phyloP scores from a whole-genome alignment of 2,329 filamentous ascomycete genomes.

The Achaetomium macrosporum region DNA sequence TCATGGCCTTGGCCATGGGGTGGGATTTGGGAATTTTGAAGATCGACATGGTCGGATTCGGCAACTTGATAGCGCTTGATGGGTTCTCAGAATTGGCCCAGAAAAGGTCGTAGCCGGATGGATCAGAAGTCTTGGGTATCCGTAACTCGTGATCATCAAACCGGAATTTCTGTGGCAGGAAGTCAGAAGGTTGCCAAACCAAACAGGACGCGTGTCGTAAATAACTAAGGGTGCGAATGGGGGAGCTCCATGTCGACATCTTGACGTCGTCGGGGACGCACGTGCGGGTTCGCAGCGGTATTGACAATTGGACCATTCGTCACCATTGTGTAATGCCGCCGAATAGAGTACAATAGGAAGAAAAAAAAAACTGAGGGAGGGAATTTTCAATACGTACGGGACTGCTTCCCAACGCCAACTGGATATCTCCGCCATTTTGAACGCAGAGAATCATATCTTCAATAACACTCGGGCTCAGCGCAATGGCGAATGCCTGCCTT shows the following conservation, averaged over 20 bases:
- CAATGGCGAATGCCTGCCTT: slow-evolving; percentile 52
- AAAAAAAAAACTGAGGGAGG: neutral
- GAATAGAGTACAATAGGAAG: slow-evolving; percentile 9
- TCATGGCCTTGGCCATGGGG: slow-evolving; percentile 29
- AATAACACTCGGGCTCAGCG: slow-evolving; percentile 52
- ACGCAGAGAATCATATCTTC: slow-evolving; percentile 58
- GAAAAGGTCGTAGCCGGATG: slow-evolving; percentile 51
- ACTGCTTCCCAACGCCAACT: slow-evolving; percentile 51
- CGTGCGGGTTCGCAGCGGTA: slow-evolving; percentile 2
- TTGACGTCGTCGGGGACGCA: neutral
- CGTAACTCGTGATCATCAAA: slow-evolving; percentile 39
- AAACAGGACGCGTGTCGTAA: neutral
- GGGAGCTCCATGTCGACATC: neutral
- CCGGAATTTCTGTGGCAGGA: slow-evolving; percentile 42
- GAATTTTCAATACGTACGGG: slow-evolving; percentile 42
- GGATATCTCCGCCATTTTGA: slow-evolving; percentile 50
- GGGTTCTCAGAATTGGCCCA: slow-evolving; percentile 46
- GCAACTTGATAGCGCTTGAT: slow-evolving; percentile 42
- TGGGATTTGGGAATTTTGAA: slow-evolving; percentile 37
- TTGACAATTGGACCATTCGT: neutral
- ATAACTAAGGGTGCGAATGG: neutral
- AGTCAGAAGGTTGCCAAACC: slow-evolving; percentile 1
- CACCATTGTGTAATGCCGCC: slow-evolving; percentile 14
- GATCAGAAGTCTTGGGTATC: slow-evolving; percentile 36
- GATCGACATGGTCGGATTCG: slow-evolving; percentile 46